phyloP scores from a whole-genome alignment of 1,139 yeast species.

The Blastobotrys raffinosifermentans region DNA sequence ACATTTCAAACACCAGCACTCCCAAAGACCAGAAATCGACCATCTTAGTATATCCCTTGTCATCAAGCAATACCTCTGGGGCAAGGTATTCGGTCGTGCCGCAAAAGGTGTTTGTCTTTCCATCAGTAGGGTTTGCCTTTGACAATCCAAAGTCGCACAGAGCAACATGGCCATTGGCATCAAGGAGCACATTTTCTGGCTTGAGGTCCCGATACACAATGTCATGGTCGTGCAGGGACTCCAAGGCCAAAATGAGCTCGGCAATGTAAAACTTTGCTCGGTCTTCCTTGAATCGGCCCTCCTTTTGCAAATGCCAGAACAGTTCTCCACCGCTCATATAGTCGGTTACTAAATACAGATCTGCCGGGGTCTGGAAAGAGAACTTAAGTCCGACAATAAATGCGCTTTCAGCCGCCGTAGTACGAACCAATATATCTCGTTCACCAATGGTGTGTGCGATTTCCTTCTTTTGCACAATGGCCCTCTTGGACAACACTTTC shows the following conservation, averaged over 20 bases:
- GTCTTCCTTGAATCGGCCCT: constrained; percentile 86
- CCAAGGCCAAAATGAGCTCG: constrained; percentile 84
- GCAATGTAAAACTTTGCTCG: constrained; percentile 96
- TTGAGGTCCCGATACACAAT: constrained; percentile 92
- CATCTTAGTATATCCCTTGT: constrained; percentile 89
- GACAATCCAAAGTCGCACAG: constrained; percentile 95
- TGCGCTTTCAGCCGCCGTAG: constrained; percentile 74
- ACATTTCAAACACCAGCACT: constrained; percentile 87
- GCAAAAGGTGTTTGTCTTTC: constrained; percentile 94
- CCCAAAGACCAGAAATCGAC: constrained; percentile 99
- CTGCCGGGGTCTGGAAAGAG: constrained; percentile 91
- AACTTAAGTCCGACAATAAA: constrained; percentile 93
- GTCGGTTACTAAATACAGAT: constrained; percentile 88
- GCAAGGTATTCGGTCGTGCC: constrained; percentile 97
- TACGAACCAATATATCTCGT: constrained; percentile 85
- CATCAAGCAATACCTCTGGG: constrained; percentile 86
- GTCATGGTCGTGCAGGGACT: constrained; percentile 87
- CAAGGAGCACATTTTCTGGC: constrained; percentile 88
- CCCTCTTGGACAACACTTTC: constrained; percentile 92
- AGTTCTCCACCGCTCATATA: constrained; percentile 98
- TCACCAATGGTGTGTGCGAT: constrained; percentile 98
- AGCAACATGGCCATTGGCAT: constrained; percentile 95
- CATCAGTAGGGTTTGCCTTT: constrained; percentile 83
- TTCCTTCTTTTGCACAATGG: constrained; percentile 92
- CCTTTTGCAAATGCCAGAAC: constrained; percentile 95